These are phyloP conservation scores for Paraconiothyrium brasiliense DNA, from an alignment of 2,329 filamentous ascomycete genomes.

Conservation along the genomic window DNA sequence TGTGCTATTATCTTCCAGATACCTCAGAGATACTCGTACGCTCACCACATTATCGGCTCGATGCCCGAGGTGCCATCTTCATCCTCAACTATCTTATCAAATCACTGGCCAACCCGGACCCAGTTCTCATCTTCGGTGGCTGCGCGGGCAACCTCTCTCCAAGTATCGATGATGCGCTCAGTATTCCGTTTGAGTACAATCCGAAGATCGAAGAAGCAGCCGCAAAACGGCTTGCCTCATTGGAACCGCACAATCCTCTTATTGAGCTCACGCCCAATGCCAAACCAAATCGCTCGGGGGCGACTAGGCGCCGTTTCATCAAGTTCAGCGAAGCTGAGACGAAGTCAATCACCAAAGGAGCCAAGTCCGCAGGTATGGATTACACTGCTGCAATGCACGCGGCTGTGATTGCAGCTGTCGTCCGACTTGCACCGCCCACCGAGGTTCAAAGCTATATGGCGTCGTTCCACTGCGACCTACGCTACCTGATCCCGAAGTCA, in stretches of 20 bases:
- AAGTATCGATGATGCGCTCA: constrained; percentile 33
- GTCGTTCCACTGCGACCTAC: constrained; percentile 36
- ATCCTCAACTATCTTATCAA: constrained; percentile 34
- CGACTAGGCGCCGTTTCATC: constrained; percentile 21
- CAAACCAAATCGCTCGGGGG: constrained; percentile 16
- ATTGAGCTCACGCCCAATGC: constrained; percentile 29
- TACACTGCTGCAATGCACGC: constrained; percentile 27
- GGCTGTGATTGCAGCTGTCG: constrained; percentile 28
- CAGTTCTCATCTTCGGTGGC: constrained; percentile 29
- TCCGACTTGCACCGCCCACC: constrained; percentile 24
- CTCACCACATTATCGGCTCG: constrained; percentile 37
- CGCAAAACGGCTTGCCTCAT: constrained; percentile 26
- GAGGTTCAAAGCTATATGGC: constrained; percentile 34
- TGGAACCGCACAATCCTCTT: constrained; percentile 30
- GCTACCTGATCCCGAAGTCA: constrained; percentile 28
- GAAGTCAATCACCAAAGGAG: constrained; percentile 23
- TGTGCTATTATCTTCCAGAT: constrained; percentile 33
- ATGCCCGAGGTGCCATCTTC: constrained; percentile 37
- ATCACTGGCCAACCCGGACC: constrained; percentile 28
- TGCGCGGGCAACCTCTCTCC: constrained; percentile 37
- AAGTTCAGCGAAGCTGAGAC: constrained; percentile 27
- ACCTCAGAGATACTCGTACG: constrained; percentile 35
- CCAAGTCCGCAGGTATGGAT: constrained; percentile 20
- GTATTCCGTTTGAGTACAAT: constrained; percentile 25
- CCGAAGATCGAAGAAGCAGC: constrained; percentile 29